phyloP scores from a whole-genome alignment of 306 rosid species.

The Rosa lucieae region DNA sequence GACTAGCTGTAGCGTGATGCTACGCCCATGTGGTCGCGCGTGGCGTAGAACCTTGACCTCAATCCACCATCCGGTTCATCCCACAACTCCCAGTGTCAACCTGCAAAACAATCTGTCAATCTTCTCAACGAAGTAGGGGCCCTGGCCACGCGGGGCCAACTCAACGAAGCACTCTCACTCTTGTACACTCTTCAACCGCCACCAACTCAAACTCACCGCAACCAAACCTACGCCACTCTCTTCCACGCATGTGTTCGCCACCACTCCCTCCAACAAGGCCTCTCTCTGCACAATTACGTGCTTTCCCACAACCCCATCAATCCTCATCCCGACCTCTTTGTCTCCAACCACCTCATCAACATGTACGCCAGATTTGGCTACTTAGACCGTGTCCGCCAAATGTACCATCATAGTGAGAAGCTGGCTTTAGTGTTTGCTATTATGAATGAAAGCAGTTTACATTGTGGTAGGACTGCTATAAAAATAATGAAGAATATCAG shows the following conservation, averaged over 20 bases:
- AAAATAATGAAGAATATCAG: constrained; percentile 88
- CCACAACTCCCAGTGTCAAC: constrained; percentile 16
- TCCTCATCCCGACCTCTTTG: constrained; percentile 43
- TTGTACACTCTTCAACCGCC: constrained; percentile 35
- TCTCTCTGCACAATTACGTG: constrained; percentile 60
- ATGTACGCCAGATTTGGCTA: constrained; percentile 76
- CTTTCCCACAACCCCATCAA: constrained; percentile 37
- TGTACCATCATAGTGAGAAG: constrained; percentile 83
- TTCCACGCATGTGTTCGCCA: constrained; percentile 73
- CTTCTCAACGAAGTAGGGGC: constrained; percentile 28
- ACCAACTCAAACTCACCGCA: constrained; percentile 28
- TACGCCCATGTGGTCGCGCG: no score
- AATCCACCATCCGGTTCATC: no score
- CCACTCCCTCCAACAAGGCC: constrained; percentile 54
- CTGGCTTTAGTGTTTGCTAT: constrained; percentile 74
- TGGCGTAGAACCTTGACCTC: no score
- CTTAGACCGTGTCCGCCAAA: constrained; percentile 38
- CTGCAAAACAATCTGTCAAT: constrained; percentile 20
- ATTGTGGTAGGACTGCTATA: constrained; percentile 35
- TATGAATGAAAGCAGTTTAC: constrained; percentile 53
- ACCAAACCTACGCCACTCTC: constrained; percentile 59
- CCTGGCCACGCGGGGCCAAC: constrained; percentile 50
- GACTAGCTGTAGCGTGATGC: no score
- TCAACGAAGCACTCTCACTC: constrained; percentile 57
- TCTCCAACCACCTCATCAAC: constrained; percentile 68